Evolutionary conservation across 768 basidiomycete species (phyloP).

Genomic region (Rhizopogon vesiculosus): DNA sequence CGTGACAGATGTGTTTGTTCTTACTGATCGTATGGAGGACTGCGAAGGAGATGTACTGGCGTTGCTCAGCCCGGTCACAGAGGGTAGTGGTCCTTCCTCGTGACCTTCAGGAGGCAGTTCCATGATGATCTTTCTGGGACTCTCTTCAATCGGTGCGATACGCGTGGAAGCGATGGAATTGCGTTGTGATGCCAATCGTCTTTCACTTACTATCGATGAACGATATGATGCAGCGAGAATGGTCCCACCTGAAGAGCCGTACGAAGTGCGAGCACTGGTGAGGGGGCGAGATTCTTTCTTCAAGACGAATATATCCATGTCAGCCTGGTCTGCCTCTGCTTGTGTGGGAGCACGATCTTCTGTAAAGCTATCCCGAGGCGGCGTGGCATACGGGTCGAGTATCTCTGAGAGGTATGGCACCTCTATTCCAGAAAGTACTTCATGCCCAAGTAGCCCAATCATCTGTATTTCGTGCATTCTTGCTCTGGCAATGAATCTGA

Average conservation of each 20-base stretch:
- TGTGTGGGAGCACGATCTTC: constrained; percentile 37
- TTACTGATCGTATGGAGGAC: constrained; percentile 54
- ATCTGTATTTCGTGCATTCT: constrained; percentile 97
- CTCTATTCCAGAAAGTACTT: constrained; percentile 84
- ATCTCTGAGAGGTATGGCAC: constrained; percentile 69
- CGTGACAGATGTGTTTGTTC: constrained; percentile 44
- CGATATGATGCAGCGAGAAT: constrained; percentile 31
- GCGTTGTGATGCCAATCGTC: constrained; percentile 41
- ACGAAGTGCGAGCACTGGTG: constrained; percentile 31
- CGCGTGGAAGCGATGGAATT: constrained; percentile 41
- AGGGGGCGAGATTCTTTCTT: constrained; percentile 33
- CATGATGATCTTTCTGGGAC: constrained; percentile 44
- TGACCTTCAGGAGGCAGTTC: constrained; percentile 47
- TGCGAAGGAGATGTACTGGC: constrained; percentile 70
- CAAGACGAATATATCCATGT: constrained; percentile 61
- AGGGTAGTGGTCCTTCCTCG: constrained; percentile 26
- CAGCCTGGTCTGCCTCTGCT: constrained; percentile 68
- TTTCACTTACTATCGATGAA: constrained; percentile 29
- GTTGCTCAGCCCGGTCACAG: constrained; percentile 38
- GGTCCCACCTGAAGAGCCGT: constrained; percentile 37
- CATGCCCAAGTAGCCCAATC: constrained; percentile 88
- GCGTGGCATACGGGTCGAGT: constrained; percentile 25
- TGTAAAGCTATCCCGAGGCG: constrained; percentile 27
- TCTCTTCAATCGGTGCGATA: constrained; percentile 70
- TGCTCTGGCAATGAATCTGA: constrained; percentile 87